These are phyloP conservation scores for Gelatoporia subvermispora DNA, from an alignment of 768 basidiomycete genomes.

Conservation along the genomic window DNA sequence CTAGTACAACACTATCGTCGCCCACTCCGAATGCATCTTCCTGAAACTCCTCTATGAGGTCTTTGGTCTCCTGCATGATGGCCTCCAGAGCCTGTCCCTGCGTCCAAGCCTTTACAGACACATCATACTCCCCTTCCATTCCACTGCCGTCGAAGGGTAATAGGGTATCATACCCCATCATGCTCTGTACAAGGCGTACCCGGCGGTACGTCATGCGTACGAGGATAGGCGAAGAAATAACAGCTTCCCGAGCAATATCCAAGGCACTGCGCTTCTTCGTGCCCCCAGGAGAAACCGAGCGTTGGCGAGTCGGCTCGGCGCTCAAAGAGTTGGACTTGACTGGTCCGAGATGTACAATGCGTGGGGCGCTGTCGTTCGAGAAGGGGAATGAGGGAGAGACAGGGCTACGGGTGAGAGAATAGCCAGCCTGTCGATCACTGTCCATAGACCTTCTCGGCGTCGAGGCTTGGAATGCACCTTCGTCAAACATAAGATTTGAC, in stretches of 20 bases:
- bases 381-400: conserved; percentile 29
- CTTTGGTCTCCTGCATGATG: conserved; percentile 49
- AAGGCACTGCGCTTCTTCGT: conserved; percentile 12
- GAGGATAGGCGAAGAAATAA: conserved; percentile 47
- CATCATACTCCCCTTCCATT: conserved; percentile 15
- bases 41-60: conserved; percentile 55
- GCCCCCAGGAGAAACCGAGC: conserved; percentile 6
- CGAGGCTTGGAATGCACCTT: conserved; percentile 12
- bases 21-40: conserved; percentile 15
- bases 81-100: conserved; percentile 45
- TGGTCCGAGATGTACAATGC: conserved; percentile 61
- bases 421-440: conserved; percentile 34
- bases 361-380: conserved; percentile 35
- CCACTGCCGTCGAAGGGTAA: conserved; percentile 36
- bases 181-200: conserved; percentile 56
- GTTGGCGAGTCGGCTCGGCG: neutral
- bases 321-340: conserved; percentile 22
- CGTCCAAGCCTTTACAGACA: conserved; percentile 43
- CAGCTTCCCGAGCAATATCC: conserved; percentile 30
- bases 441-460: conserved; percentile 12
- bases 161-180: conserved; percentile 57
- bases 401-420: conserved; percentile 34
- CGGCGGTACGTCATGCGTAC: conserved; percentile 55
- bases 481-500: conserved; percentile 15
- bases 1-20: conserved; percentile 16